Evolutionary conservation across 805 yeast genomes (phyloP).

Genomic region (Wickerhamiella kazuoi): DNA sequence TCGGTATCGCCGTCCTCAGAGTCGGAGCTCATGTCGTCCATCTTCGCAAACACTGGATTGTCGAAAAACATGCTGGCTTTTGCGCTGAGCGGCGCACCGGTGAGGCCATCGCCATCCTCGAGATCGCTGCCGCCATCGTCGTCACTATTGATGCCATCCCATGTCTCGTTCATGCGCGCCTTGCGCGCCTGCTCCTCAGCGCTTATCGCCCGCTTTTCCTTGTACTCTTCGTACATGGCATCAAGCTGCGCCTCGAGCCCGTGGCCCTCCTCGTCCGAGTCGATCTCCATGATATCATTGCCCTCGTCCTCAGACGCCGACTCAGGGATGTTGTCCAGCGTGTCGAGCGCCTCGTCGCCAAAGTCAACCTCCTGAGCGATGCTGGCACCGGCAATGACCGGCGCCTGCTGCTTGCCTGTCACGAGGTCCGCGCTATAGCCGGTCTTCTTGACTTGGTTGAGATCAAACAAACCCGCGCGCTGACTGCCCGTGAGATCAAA

Average conservation of each 20-base stretch:
- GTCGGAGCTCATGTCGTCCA: constrained; percentile 11
- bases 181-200: constrained; percentile 36
- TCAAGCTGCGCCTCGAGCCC: constrained; percentile 64
- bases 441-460: constrained; percentile 72
- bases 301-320: constrained; percentile 19
- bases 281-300: constrained; percentile 17
- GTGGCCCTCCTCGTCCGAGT: constrained; percentile 27
- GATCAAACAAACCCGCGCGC: constrained; percentile 64
- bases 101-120: constrained; percentile 11
- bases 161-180: constrained; percentile 28
- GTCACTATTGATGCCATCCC: constrained; percentile 20
- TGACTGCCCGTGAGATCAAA: constrained; percentile 61
- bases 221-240: constrained; percentile 58
- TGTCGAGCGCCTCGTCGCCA: constrained; percentile 13
- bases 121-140: constrained; percentile 15
- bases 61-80: constrained; percentile 24
- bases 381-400: constrained; percentile 2
- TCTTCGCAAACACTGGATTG: constrained; percentile 21
- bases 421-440: constrained; percentile 53
- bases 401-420: constrained; percentile 46
- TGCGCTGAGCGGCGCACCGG: constrained; percentile 17
- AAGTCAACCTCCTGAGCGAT: constrained; percentile 10
- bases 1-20: constrained; percentile 16
- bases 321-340: constrained; percentile 23
- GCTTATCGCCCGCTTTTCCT: constrained; percentile 27